A percentile compares a stretch with the other conserved stretches of the same genome.
Evolutionary conservation across 2,329 filamentous ascomycete genomes (phyloP).

Genomic region (Sarocladiaceae sp.): DNA sequence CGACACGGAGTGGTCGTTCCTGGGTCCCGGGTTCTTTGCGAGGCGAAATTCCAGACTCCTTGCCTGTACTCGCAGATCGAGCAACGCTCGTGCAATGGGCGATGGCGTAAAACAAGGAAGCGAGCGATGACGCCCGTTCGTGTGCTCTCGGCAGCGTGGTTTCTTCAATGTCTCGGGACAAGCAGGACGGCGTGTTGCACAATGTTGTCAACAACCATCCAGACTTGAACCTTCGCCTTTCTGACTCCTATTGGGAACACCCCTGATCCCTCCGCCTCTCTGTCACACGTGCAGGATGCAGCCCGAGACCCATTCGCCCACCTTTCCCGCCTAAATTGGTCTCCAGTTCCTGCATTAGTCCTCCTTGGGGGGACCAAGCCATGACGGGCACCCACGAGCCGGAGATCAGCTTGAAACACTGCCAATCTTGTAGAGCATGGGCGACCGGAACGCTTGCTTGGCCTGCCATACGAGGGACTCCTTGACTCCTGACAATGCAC

Average conservation of each 20-base stretch:
- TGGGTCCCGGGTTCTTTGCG: not conserved
- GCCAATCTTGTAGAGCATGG: constrained; percentile 7
- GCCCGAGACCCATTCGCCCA: constrained; percentile 1
- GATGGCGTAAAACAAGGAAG: too few relatives aligned
- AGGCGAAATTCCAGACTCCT: too few relatives aligned
- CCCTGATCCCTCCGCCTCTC: not conserved
- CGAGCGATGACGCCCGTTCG: not conserved
- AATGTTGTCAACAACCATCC: not conserved
- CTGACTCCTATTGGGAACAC: constrained; percentile 1
- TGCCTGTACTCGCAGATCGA: too few relatives aligned
- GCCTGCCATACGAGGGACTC: not conserved
- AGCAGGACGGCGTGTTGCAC: constrained; percentile 2
- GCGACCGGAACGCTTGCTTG: not conserved
- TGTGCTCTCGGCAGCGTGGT: not conserved
- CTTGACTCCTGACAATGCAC: not conserved
- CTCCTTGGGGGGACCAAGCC: constrained; percentile 3
- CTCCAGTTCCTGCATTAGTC: constrained; percentile 10
- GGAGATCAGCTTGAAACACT: constrained; percentile 11
- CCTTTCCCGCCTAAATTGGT: constrained; percentile 8
- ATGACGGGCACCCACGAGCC: not conserved
- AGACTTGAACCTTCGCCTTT: not conserved
- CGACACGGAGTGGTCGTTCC: not conserved
- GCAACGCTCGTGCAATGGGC: too few relatives aligned
- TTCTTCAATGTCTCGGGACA: constrained; percentile 9
- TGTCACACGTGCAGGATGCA: constrained; percentile 7